These are phyloP conservation scores for Alloteropsis semialata DNA, from an alignment of 176 grass and related monocot species.

Conservation along the genomic window DNA sequence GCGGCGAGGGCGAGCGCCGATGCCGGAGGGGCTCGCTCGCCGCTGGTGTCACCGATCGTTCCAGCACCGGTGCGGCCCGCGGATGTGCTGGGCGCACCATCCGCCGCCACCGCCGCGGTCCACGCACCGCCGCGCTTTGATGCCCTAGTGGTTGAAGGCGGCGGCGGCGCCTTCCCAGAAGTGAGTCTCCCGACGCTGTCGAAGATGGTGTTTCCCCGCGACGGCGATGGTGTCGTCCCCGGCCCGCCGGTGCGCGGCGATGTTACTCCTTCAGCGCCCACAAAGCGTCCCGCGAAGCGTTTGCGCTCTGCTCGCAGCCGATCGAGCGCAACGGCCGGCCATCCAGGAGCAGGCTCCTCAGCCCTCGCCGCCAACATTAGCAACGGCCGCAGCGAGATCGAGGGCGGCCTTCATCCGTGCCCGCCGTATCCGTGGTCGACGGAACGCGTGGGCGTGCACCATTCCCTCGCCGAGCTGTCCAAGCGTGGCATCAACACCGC, in stretches of 20 bases:
- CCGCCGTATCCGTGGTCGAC: conserved; percentile 55
- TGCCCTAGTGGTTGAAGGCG: neutral
- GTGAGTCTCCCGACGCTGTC: neutral
- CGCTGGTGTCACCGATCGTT: neutral
- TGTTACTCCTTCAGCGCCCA: neutral
- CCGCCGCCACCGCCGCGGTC: no score
- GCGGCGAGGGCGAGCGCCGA: neutral
- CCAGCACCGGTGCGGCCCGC: no score
- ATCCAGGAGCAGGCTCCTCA: no score
- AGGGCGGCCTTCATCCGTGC: fast-evolving
- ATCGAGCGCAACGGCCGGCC: neutral
- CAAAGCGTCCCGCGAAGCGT: neutral
- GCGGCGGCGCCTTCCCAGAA: neutral
- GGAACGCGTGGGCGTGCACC: neutral
- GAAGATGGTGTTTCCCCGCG: no score
- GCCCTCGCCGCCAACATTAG: neutral
- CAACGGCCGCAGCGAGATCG: no score
- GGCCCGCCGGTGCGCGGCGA: neutral
- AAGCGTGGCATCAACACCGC: neutral
- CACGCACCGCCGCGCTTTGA: neutral
- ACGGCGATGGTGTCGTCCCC: no score
- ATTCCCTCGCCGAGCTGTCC: conserved; percentile 7
- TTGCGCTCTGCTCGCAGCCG: neutral
- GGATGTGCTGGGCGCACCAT: neutral
- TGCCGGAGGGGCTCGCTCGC: neutral